Evolutionary conservation across 2,329 filamentous ascomycete genomes (phyloP).

Genomic region (Cadophora sp.): DNA sequence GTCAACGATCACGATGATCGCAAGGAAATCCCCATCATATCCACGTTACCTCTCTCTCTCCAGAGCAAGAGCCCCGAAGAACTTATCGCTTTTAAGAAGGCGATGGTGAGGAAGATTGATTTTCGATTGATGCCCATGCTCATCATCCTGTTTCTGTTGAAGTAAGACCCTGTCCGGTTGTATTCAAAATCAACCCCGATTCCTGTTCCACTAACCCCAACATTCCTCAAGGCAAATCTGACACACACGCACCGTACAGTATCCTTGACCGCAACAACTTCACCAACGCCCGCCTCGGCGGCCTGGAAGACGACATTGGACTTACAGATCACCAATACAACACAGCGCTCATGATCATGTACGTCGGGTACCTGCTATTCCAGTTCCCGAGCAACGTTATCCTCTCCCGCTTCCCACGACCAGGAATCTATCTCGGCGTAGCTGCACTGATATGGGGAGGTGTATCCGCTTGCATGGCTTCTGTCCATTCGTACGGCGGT

Average conservation of each 20-base stretch:
- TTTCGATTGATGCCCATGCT: constrained; percentile 18
- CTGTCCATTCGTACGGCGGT: constrained; percentile 40
- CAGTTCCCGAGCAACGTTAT: constrained; percentile 52
- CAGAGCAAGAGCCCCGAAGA: constrained; percentile 9
- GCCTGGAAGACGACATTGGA: constrained; percentile 40
- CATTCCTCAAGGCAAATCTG: not conserved
- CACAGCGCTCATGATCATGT: constrained; percentile 30
- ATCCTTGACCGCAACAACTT: constrained; percentile 45
- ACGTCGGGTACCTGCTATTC: constrained; percentile 45
- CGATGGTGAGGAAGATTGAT: constrained; percentile 18
- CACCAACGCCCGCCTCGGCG: constrained; percentile 31
- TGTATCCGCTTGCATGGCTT: constrained; percentile 53
- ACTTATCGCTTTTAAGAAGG: constrained; percentile 3
- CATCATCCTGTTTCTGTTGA: constrained; percentile 11
- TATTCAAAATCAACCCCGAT: not conserved
- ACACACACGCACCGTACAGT: constrained; percentile 27
- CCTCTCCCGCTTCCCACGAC: constrained; percentile 42
- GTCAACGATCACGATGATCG: constrained; percentile 8
- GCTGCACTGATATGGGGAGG: constrained; percentile 49
- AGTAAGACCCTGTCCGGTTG: not conserved
- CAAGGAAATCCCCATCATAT: constrained; percentile 6
- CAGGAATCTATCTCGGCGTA: constrained; percentile 44
- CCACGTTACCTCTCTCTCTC: constrained; percentile 1
- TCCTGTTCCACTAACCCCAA: not conserved
- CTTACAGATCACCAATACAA: constrained; percentile 50